These are phyloP conservation scores for Mycena rosella DNA, from an alignment of 768 basidiomycete species.

Conservation along the genomic window DNA sequence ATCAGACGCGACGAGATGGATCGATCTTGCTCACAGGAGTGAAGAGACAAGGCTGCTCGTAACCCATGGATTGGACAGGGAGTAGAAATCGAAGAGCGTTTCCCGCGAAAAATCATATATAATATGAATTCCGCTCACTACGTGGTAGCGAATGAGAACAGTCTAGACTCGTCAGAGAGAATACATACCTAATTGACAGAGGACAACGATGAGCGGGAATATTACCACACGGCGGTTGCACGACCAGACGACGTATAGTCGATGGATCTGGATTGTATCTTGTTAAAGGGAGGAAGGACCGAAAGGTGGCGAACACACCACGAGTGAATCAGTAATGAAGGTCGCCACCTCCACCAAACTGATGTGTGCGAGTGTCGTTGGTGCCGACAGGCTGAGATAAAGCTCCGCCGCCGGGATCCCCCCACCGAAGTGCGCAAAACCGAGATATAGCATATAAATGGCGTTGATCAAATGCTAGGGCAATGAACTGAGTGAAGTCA, in stretches of 20 bases:
- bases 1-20: neutral
- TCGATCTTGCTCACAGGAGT: neutral
- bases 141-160: neutral
- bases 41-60: neutral
- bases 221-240: neutral
- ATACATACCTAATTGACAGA: too few relatives aligned
- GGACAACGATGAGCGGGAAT: too few relatives aligned
- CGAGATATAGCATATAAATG: neutral
- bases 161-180: neutral
- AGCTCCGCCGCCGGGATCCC: neutral
- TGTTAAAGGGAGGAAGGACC: neutral
- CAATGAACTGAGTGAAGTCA: neutral
- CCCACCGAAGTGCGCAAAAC: neutral
- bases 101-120: conserved; percentile 16
- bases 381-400: neutral
- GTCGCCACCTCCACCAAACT: conserved; percentile 10
- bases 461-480: neutral
- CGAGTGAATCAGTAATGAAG: conserved; percentile 7
- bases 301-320: neutral
- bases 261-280: neutral
- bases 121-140: conserved; percentile 1
- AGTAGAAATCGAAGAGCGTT: conserved; percentile 10
- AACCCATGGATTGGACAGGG: conserved; percentile 12
- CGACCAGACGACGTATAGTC: neutral
- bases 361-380: neutral